Conservation (phyloP, 2,329 filamentous ascomycete genomes). For the Mollisiaceae sp. region DNA sequence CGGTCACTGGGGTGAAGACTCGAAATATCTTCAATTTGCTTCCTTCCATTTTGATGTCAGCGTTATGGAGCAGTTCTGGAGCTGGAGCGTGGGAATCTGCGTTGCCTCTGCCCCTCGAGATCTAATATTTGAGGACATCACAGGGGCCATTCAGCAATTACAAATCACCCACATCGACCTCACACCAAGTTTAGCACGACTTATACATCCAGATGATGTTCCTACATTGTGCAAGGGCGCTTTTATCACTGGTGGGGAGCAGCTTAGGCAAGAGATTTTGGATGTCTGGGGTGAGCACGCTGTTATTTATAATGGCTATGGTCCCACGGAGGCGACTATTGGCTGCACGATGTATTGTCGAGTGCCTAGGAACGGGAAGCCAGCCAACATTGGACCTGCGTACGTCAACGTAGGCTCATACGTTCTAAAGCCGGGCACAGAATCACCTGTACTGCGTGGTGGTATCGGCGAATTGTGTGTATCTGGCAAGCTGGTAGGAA, state of each 20-base stretch:
- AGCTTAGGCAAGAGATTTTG: conserved; percentile 86
- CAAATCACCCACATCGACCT: conserved; percentile 89
- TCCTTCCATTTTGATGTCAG: conserved; percentile 95
- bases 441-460: conserved; percentile 74
- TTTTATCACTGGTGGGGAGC: conserved; percentile 92
- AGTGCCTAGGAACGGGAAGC: conserved; percentile 76
- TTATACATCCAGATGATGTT: conserved; percentile 80
- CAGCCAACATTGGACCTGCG: conserved; percentile 85
- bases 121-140: conserved; percentile 82
- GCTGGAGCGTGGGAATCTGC: conserved; percentile 87
- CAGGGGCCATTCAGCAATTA: conserved; percentile 71
- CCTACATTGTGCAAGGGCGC: conserved; percentile 81
- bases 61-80: conserved; percentile 94
- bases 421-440: conserved; percentile 73
- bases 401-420: conserved; percentile 89
- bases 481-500: conserved; percentile 84
- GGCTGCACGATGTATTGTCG: conserved; percentile 89
- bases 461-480: conserved; percentile 88
- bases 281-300: conserved; percentile 80
- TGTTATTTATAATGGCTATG: conserved; percentile 92
- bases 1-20: conserved; percentile 73
- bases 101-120: conserved; percentile 84
- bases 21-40: conserved; percentile 90
- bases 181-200: conserved; percentile 82
- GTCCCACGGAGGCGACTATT: conserved; percentile 91